Evolutionary conservation across 345 rosid genomes (phyloP), one percentile per base, ranked within the genome.

Genomic region (Nephelium lappaceum): DNA sequence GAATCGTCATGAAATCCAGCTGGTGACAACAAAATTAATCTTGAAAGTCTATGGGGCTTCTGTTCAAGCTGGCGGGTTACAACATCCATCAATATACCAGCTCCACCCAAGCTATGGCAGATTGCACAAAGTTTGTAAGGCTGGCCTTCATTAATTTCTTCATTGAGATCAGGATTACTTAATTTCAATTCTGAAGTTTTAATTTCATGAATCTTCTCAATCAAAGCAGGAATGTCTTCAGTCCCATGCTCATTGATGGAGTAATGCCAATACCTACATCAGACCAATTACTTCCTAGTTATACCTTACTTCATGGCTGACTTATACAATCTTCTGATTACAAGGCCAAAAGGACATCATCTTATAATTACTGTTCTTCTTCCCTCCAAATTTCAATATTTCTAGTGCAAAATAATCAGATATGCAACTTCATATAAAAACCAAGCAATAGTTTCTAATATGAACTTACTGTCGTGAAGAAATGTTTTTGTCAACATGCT

Each of bases 51-150:
- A 76, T 91, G 99, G 0, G 95, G 95, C 81, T 89, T 91, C 87
- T 87, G 88, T 78, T 91, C 89, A 12, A 93, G 87, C 47, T 75
- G 91, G 71, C 82, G 86, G 16, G 91, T 91, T 78, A 94, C 79
- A 71, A 91, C 85, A 65, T 94, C 89, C 93, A 91, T 94, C 71
- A 96, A 78, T 82, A 94, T 86, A 78, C 87, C 98, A 77, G 99
- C 99, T 82, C 99, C 99, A 49, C 99, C 99, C 83, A 96, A 83
- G 84, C 99, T 96, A 77, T 96, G 99, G 77, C 91, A 85, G 84
- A 94, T 72, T 60, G 98, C 97, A 87, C 95, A 94, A 18, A 96
- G 99, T 86, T 86, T 89, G 82, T 90, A 96, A 66, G 91, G 97
- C 79, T 93, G 94, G 63, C 87, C 89, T 39, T 83, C 81, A 6